A percentile compares a stretch with the other conserved stretches of the same genome.
phyloP scores from a whole-genome alignment of 2,329 filamentous ascomycete genomes.

The Falciphora oryzae region DNA sequence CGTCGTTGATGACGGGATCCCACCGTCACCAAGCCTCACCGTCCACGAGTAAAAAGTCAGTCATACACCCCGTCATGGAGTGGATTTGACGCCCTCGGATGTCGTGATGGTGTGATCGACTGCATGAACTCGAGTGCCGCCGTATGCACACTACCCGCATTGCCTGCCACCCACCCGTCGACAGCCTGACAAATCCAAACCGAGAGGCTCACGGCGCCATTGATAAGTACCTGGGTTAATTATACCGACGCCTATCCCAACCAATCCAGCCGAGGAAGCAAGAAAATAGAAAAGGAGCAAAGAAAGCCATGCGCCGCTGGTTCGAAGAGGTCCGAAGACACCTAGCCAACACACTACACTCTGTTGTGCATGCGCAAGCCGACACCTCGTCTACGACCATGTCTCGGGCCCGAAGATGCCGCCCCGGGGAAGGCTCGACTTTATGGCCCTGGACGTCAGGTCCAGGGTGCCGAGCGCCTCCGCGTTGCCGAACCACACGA shows the following conservation, averaged over 20 bases:
- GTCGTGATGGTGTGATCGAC: background rate
- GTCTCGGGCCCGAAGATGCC: background rate
- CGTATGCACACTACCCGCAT: background rate
- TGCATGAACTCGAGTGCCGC: too few species aligned
- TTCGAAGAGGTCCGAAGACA: background rate
- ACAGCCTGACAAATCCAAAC: background rate
- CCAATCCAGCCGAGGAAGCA: background rate
- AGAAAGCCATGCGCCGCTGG: background rate
- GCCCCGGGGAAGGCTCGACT: background rate
- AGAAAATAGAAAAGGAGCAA: background rate
- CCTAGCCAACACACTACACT: too few species aligned
- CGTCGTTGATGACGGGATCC: background rate
- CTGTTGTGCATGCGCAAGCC: background rate
- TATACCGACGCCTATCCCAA: too few species aligned
- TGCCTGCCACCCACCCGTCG: background rate
- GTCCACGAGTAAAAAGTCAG: background rate
- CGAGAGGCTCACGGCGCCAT: too few species aligned
- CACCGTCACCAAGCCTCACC: background rate
- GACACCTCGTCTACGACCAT: background rate
- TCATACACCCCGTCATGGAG: too few species aligned
- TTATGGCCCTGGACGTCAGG: background rate
- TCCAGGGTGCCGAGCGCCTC: conserved; percentile 6
- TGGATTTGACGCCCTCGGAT: background rate
- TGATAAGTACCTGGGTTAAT: too few species aligned
- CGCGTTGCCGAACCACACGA: conserved; percentile 58